phyloP scores from a whole-genome alignment of 495 filamentous ascomycete species.

The Glarea lozoyensis region DNA sequence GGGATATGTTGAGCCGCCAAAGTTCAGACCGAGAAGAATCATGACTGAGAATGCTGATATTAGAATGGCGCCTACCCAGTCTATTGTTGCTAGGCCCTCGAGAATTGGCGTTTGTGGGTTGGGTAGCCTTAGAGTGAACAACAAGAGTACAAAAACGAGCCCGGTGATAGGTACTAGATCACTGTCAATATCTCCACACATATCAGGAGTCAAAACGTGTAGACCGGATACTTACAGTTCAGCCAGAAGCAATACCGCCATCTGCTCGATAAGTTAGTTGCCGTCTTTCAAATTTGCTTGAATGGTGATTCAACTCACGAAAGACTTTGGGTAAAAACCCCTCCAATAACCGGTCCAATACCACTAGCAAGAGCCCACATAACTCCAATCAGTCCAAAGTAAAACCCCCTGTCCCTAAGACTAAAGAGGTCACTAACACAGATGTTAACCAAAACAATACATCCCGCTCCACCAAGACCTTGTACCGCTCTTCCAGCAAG shows the following conservation, averaged over 20 bases:
- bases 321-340: constrained; percentile 62
- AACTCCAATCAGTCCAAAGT: constrained; percentile 46
- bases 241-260: constrained; percentile 28
- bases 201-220: not conserved
- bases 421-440: constrained; percentile 75
- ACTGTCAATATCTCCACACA: constrained; percentile 8
- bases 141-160: constrained; percentile 53
- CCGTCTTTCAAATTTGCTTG: not conserved
- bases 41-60: constrained; percentile 74
- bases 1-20: constrained; percentile 65
- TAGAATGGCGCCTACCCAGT: constrained; percentile 62
- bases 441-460: constrained; percentile 74
- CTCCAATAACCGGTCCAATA: constrained; percentile 67
- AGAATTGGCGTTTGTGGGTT: constrained; percentile 63
- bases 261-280: no score
- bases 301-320: constrained; percentile 20
- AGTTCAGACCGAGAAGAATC: constrained; percentile 72
- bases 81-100: constrained; percentile 64
- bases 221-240: constrained; percentile 36
- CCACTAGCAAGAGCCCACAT: constrained; percentile 70
- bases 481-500: constrained; percentile 70
- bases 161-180: constrained; percentile 59
- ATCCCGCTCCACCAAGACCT: constrained; percentile 75
- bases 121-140: constrained; percentile 66
- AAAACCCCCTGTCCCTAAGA: constrained; percentile 55